These are phyloP conservation scores for Fraxinus velutina DNA, from an alignment of 305 asterid species.

Conservation along the genomic window DNA sequence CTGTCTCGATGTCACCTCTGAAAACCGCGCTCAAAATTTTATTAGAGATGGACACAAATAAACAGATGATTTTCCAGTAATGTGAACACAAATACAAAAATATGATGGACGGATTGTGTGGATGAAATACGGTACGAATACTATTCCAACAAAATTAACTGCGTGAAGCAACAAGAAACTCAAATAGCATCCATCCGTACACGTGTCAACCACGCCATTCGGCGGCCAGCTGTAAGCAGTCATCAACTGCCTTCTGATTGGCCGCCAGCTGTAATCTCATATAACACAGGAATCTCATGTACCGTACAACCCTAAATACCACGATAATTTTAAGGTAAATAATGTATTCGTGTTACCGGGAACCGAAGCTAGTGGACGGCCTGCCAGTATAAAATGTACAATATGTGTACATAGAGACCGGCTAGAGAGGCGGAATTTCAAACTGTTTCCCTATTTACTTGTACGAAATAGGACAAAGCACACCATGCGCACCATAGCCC, in stretches of 20 bases:
- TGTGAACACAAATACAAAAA: neutral
- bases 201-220: conserved; percentile 21
- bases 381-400: conserved; percentile 26
- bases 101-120: neutral
- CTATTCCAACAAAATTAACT: neutral
- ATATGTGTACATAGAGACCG: conserved; percentile 5
- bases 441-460: neutral
- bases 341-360: conserved; percentile 31
- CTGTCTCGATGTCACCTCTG: neutral
- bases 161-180: conserved; percentile 3
- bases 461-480: neutral
- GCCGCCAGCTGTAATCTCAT: conserved; percentile 25
- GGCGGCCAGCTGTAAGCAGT: conserved; percentile 29
- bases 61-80: neutral
- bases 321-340: conserved; percentile 11
- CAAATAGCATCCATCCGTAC: conserved; percentile 2
- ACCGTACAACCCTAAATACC: conserved; percentile 25
- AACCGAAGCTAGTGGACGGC: conserved; percentile 32
- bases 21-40: neutral
- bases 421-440: conserved; percentile 32
- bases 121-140: neutral
- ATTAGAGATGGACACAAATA: neutral
- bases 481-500: neutral
- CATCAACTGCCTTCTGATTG: conserved; percentile 8
- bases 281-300: neutral